Evolutionary conservation across 2,329 filamentous ascomycete species (phyloP).

Genomic region (Juglanconis oblonga): DNA sequence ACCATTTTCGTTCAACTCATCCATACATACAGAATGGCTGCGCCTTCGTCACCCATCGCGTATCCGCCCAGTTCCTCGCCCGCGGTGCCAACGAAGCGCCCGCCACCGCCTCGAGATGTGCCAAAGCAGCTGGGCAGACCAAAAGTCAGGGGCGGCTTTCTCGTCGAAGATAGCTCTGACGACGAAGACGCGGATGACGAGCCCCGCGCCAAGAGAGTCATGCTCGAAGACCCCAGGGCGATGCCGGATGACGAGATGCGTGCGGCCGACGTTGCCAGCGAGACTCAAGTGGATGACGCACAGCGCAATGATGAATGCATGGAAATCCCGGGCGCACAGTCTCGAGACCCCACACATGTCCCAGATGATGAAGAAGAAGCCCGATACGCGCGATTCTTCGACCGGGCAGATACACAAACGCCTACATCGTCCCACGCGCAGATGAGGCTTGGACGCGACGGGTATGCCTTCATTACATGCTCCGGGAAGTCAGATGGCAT

Average conservation of each 20-base stretch:
- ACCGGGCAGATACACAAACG: constrained; percentile 21
- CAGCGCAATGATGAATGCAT: background rate
- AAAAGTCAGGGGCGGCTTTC: constrained; percentile 39
- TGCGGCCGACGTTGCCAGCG: background rate
- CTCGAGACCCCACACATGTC: background rate
- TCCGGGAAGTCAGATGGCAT: constrained; percentile 56
- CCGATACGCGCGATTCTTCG: constrained; percentile 22
- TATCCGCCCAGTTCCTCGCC: constrained; percentile 29
- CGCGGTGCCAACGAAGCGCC: constrained; percentile 31
- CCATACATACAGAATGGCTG: constrained; percentile 19
- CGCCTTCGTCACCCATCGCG: constrained; percentile 25
- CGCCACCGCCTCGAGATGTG: constrained; percentile 30
- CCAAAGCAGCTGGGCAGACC: constrained; percentile 27
- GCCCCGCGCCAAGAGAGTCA: constrained; percentile 41
- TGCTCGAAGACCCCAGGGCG: constrained; percentile 33
- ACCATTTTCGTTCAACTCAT: background rate
- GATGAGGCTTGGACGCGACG: constrained; percentile 17
- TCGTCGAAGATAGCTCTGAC: constrained; percentile 41
- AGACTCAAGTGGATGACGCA: background rate
- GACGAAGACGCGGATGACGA: constrained; percentile 32
- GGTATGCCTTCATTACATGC: constrained; percentile 50
- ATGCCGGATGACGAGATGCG: constrained; percentile 19
- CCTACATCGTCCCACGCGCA: constrained; percentile 9
- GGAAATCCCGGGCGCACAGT: background rate
- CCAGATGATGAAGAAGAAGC: constrained; percentile 13